phyloP scores from a whole-genome alignment of 163 green algal species.

The Scenedesmus sp. region DNA sequence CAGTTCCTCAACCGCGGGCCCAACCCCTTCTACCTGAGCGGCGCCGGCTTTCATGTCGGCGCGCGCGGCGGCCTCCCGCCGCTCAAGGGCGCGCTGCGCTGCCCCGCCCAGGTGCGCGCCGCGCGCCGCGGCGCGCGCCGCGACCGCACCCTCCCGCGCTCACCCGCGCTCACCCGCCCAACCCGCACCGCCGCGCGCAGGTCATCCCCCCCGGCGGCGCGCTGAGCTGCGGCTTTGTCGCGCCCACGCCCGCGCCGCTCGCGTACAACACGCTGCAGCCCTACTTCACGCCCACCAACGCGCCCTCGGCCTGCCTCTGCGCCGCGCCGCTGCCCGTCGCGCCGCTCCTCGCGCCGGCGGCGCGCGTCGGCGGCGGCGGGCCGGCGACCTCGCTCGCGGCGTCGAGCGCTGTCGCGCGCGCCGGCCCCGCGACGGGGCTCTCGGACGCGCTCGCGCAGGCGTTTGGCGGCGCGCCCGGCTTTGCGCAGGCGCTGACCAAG shows the following conservation, averaged over 20 bases:
- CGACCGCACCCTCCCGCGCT: too few relatives aligned
- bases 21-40: not conserved
- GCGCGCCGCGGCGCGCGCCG: too few relatives aligned
- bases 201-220: conserved; percentile 25
- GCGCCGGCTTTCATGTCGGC: conserved; percentile 8
- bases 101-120: too few relatives aligned
- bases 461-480: not conserved
- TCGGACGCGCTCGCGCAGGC: conserved; percentile 10
- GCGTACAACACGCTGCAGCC: conserved; percentile 11
- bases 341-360: not conserved
- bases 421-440: not conserved
- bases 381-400: not conserved
- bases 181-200: too few relatives aligned
- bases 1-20: conserved; percentile 17
- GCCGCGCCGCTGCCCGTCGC: not conserved
- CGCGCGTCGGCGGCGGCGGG: not conserved
- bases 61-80: not conserved
- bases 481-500: not conserved
- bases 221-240: conserved; percentile 28
- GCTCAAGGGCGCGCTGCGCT: conserved; percentile 11
- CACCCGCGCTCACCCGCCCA: too few relatives aligned
- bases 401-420: not conserved
- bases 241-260: not conserved
- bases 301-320: conserved; percentile 3
- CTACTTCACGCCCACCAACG: conserved; percentile 3